phyloP scores from a whole-genome alignment of 495 filamentous ascomycete species.

The Podospora anserina region DNA sequence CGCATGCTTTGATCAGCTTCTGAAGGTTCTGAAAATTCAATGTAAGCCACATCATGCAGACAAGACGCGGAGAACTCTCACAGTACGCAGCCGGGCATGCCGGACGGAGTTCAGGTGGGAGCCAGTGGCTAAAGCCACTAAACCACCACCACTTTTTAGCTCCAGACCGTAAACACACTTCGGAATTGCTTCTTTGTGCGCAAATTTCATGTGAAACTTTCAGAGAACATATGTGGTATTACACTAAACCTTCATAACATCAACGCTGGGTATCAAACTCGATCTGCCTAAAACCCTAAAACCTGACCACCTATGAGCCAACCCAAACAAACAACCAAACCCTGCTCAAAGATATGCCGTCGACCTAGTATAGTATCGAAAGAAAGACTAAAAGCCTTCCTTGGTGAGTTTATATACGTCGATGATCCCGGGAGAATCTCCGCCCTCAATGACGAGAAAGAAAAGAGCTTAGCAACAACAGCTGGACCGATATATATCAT shows the following conservation, averaged over 20 bases:
- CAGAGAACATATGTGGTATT: neutral
- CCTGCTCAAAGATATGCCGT: neutral
- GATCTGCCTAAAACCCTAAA: neutral
- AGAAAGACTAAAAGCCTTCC: neutral
- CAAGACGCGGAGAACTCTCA: too few relatives aligned
- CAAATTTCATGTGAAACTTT: neutral
- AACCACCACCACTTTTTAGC: neutral
- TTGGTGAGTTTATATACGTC: neutral
- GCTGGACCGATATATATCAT: neutral
- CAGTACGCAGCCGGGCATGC: too few relatives aligned
- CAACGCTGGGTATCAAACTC: neutral
- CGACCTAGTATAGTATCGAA: neutral
- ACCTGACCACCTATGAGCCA: neutral
- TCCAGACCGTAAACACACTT: neutral
- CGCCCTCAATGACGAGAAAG: too few relatives aligned
- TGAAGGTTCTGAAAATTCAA: neutral
- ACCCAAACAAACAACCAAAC: neutral
- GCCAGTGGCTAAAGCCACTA: neutral
- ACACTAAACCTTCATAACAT: neutral
- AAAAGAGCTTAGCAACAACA: neutral
- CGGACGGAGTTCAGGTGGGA: too few relatives aligned
- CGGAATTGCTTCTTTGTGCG: neutral
- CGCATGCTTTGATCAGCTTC: neutral
- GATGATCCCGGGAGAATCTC: neutral
- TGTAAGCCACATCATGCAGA: neutral